Evolutionary conservation across 306 rosid genomes (phyloP).

Genomic region (Sicyos edulis): DNA sequence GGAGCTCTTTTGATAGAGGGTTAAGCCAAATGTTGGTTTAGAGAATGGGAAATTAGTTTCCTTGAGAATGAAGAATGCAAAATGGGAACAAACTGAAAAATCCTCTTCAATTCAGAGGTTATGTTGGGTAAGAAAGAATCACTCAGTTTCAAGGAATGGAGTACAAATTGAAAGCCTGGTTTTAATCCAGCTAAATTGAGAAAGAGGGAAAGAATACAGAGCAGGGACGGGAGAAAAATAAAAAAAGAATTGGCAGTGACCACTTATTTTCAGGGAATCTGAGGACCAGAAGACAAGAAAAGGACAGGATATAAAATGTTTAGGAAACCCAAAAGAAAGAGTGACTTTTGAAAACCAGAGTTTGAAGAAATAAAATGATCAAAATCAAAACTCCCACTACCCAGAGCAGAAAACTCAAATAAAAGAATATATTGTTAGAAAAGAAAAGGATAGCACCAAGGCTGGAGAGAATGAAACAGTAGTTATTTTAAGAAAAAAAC

Average conservation of each 20-base stretch:
- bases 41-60: background rate
- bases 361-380: background rate
- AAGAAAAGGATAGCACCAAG: background rate
- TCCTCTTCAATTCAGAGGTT: constrained; percentile 1
- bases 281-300: constrained; percentile 19
- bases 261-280: constrained; percentile 4
- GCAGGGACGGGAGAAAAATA: background rate
- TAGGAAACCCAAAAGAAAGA: constrained; percentile 15
- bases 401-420: constrained; percentile 12
- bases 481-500: constrained; percentile 13
- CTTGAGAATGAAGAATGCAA: constrained; percentile 1
- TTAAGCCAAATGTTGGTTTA: constrained; percentile 4
- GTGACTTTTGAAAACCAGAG: background rate
- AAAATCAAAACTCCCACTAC: background rate
- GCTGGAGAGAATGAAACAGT: constrained; percentile 14
- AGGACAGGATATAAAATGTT: background rate
- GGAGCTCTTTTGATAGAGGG: background rate
- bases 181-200: background rate
- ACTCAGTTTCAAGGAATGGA: background rate
- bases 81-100: background rate
- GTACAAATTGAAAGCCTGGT: background rate
- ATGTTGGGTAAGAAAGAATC: constrained; percentile 16
- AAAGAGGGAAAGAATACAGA: background rate
- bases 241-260: background rate
- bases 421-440: constrained; percentile 11